A percentile compares a stretch with the other conserved stretches of the same genome.
Evolutionary conservation across 208 protist genomes (phyloP).

Genomic region (Leishmania guyanensis): DNA sequence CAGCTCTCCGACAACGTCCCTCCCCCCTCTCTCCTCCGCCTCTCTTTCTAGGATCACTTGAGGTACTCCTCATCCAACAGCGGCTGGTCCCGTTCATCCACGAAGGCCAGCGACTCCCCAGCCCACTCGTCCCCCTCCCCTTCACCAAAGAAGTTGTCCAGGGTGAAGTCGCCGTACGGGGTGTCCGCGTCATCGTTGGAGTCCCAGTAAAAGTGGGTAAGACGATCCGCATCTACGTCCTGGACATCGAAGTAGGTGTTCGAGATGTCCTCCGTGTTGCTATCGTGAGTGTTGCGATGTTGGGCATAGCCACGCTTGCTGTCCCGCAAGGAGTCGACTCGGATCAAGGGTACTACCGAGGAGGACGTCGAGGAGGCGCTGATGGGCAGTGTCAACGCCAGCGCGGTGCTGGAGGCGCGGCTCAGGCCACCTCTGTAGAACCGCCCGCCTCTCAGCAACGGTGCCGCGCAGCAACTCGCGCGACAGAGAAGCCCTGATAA

Average conservation of each 20-base stretch:
- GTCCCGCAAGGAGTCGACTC: neutral
- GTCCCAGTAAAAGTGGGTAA: constrained; percentile 84
- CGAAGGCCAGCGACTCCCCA: constrained; percentile 30
- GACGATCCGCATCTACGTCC: constrained; percentile 71
- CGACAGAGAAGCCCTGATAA: constrained; percentile 8
- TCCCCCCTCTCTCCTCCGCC: neutral
- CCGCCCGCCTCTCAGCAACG: neutral
- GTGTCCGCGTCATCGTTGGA: constrained; percentile 51
- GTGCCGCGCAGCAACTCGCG: constrained; percentile 1
- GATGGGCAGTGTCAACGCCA: constrained; percentile 1
- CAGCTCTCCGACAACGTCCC: neutral
- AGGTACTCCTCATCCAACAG: constrained; percentile 41
- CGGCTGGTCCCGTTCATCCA: constrained; percentile 34
- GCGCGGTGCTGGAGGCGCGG: neutral
- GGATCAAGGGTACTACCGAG: neutral
- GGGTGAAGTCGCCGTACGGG: constrained; percentile 37
- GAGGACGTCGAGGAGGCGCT: neutral
- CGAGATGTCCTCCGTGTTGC: constrained; percentile 28
- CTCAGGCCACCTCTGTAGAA: neutral
- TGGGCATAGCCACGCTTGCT: constrained; percentile 14
- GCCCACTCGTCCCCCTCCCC: constrained; percentile 42
- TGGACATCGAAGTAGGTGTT: constrained; percentile 74
- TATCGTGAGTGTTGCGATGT: constrained; percentile 25
- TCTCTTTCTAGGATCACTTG: neutral
- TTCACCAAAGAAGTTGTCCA: constrained; percentile 34